Percentiles rank a stretch among this genome's conserved stretches.
phyloP scores from a whole-genome alignment of 139 green algal species.

The Nannochloris sp. region DNA sequence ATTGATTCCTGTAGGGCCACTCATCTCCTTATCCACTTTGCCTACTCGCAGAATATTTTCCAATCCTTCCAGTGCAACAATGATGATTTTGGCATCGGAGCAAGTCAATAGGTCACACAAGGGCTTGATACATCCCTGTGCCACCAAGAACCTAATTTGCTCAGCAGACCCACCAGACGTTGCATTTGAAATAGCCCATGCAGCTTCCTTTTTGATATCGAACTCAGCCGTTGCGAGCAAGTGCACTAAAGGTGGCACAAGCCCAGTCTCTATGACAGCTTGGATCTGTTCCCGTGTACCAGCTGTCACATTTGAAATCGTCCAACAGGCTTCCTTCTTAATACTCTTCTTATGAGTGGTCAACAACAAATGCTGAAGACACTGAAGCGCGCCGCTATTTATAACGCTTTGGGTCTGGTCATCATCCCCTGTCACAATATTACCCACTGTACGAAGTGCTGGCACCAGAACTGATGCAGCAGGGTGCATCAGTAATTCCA shows the following conservation, averaged over 20 bases:
- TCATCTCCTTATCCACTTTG: slow-evolving; percentile 60
- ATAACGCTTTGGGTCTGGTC: slow-evolving; percentile 96
- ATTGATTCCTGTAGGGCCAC: slow-evolving; percentile 52
- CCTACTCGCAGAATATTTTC: slow-evolving; percentile 99
- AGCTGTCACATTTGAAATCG: slow-evolving; percentile 99
- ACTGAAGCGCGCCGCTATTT: slow-evolving; percentile 92
- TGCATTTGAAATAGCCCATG: slow-evolving; percentile 98
- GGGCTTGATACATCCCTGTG: slow-evolving; percentile 81
- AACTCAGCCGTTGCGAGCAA: slow-evolving; percentile 85
- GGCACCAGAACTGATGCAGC: slow-evolving; percentile 82
- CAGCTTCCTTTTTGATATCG: slow-evolving; percentile 99
- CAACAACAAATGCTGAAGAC: slow-evolving; percentile 84
- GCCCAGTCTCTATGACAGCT: slow-evolving; percentile 78
- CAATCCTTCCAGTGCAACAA: slow-evolving; percentile 92
- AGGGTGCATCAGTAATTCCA: slow-evolving; percentile 71
- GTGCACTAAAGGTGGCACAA: slow-evolving; percentile 83
- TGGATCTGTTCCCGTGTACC: slow-evolving; percentile 99
- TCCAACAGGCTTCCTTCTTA: slow-evolving; percentile 99
- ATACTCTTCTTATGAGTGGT: slow-evolving; percentile 97
- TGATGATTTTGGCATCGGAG: slow-evolving; percentile 88
- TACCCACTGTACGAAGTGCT: slow-evolving; percentile 94
- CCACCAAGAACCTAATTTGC: slow-evolving; percentile 83
- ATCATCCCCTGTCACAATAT: slow-evolving; percentile 99
- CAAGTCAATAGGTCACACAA: slow-evolving; percentile 92
- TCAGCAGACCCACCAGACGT: slow-evolving; percentile 81